Evolutionary conservation across 176 grass and related monocot species (phyloP), one percentile per base, ranked within the genome.

Genomic region (Otatea glauca): DNA sequence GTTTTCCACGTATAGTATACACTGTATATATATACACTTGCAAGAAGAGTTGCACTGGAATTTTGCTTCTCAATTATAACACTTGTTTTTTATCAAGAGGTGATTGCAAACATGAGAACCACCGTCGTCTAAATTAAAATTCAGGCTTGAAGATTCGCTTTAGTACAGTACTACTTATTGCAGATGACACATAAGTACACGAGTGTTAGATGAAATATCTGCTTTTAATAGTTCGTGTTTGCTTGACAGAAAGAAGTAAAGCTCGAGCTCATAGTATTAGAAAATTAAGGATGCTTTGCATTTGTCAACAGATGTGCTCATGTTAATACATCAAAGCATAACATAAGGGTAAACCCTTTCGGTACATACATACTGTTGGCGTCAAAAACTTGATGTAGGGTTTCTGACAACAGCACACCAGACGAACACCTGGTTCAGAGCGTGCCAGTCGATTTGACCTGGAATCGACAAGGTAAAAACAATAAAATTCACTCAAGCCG

Each of bases 281-380:
- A 68, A 84, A 55, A 11, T 27, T 62, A 50, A 20, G 64, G 64
- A 80, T 50, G 50, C 16, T 60, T 67, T 67, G 37, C 67, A 15
- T 88, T 53, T 78, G 80, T 84, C 81, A 79, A 84, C 55, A 79
- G 14, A 58, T 73, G 81, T 49, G 87, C 67, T 88, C 87, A 38
- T 56, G 66, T 56, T 64, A 77, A 55, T 44, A 66, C 80, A 73
- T 18, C 75, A 45, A 64, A 29, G 58, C 86, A 55, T 18, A 16
- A 23, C 50, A 70, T 20, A 49, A 20, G 42, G 43, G 2, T 12
- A 15, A 64, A 18, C 68, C 44, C 0, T 71, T 25, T 60, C 10
- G 4, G 4, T 5, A 24, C 29, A 29, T 41, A 45, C 12, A 68
- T 15, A 32, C 18, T n/a, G n/a, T n/a, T n/a, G n/a, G n/a, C n/a